Conservation (phyloP, 2,329 filamentous ascomycete genomes). For the Calonectria crousiana region DNA sequence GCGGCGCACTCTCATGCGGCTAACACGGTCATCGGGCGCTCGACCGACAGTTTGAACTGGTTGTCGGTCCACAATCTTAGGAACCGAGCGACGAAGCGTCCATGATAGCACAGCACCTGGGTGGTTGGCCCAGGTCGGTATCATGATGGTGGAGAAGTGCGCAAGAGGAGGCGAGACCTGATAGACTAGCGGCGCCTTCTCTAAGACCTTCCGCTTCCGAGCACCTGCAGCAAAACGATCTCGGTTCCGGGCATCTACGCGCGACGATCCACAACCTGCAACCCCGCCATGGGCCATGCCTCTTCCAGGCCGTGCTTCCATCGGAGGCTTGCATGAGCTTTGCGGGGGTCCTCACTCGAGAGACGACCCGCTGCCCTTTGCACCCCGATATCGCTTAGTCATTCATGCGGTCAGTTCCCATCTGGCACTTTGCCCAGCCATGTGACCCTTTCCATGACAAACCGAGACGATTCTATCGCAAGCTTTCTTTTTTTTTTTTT, state of each 20-base stretch:
- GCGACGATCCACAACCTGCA: neutral
- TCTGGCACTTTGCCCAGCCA: neutral
- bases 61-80: slow-evolving; percentile 12
- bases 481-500: neutral
- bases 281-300: neutral
- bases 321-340: neutral
- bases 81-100: slow-evolving; percentile 6
- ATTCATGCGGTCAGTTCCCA: neutral
- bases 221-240: neutral
- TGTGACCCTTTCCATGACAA: slow-evolving; percentile 5
- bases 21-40: neutral
- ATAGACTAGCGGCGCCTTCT: neutral
- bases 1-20: neutral
- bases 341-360: neutral
- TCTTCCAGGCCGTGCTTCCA: neutral
- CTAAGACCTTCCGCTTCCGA: slow-evolving; percentile 11
- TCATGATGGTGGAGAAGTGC: slow-evolving; percentile 13
- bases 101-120: neutral
- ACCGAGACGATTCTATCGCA: neutral
- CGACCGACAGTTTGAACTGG: neutral
- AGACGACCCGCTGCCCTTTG: neutral
- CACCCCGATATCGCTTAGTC: neutral
- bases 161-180: neutral
- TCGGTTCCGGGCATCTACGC: slow-evolving; percentile 14
- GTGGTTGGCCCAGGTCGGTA: neutral